These are phyloP conservation scores for Mortierella sp. DNA, from an alignment of 371 early-diverging fungal species.

Conservation along the genomic window DNA sequence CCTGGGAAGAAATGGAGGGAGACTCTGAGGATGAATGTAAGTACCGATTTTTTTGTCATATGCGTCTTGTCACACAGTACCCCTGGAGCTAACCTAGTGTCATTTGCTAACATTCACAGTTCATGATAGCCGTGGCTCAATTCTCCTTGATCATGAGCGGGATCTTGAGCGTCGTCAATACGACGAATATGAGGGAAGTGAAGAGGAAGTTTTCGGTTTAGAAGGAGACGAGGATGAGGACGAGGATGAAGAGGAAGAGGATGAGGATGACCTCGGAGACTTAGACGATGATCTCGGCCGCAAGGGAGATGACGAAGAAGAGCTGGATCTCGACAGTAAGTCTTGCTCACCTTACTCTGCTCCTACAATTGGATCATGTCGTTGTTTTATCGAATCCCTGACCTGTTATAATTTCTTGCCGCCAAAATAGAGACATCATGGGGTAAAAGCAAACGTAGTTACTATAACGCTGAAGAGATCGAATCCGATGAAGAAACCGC, in stretches of 20 bases:
- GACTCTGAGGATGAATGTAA: slow-evolving; percentile 88
- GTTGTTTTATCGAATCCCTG: background rate
- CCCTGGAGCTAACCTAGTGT: background rate
- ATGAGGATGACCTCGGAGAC: slow-evolving; percentile 60
- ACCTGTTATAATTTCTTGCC: background rate
- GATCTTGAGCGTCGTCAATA: slow-evolving; percentile 56
- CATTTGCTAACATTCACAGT: slow-evolving; percentile 41
- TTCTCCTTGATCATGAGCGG: slow-evolving; percentile 68
- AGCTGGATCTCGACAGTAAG: slow-evolving; percentile 60
- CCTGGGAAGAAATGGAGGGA: slow-evolving; percentile 85
- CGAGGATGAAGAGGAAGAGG: slow-evolving; percentile 59
- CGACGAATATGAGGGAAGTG: slow-evolving; percentile 62
- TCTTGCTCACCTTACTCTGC: background rate
- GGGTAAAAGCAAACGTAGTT: slow-evolving; percentile 78
- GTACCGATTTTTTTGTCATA: background rate
- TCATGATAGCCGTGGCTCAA: slow-evolving; percentile 67
- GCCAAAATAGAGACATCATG: slow-evolving; percentile 62
- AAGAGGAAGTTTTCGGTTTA: slow-evolving; percentile 74
- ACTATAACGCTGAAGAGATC: slow-evolving; percentile 84
- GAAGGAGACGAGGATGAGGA: slow-evolving; percentile 64
- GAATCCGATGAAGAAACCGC: slow-evolving; percentile 81
- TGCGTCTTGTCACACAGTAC: background rate
- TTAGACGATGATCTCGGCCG: slow-evolving; percentile 29
- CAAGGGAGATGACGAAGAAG: slow-evolving; percentile 58
- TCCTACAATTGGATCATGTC: background rate